These are phyloP conservation scores for Tagetes patula DNA, from an alignment of 129 eudicot species.

Conservation along the genomic window DNA sequence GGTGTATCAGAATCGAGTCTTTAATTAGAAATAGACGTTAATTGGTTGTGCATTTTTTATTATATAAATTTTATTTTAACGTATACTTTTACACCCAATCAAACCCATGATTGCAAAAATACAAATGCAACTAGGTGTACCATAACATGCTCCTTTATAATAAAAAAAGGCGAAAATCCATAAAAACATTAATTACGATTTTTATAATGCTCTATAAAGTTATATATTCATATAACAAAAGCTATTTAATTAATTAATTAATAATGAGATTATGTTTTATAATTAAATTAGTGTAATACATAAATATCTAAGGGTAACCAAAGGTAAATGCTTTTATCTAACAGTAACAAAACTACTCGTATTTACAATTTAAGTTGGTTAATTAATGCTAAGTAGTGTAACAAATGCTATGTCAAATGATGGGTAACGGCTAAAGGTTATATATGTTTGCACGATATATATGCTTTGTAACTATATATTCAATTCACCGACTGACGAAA, in stretches of 20 bases:
- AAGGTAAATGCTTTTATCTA: too few species aligned
- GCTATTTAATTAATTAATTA: background rate
- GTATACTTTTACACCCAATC: conserved; percentile 18
- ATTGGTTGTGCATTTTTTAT: conserved; percentile 25
- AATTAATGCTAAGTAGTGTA: background rate
- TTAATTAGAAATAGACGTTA: conserved; percentile 22
- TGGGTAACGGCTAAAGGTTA: too few species aligned
- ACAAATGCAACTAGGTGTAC: conserved; percentile 38
- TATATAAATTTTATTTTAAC: conserved; percentile 5
- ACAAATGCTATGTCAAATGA: too few species aligned
- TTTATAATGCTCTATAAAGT: background rate
- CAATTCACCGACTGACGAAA: too few species aligned
- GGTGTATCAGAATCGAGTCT: conserved; percentile 15
- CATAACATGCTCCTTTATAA: conserved; percentile 38
- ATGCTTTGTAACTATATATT: too few species aligned
- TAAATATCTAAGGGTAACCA: too few species aligned
- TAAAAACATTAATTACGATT: background rate
- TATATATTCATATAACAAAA: background rate
- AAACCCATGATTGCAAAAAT: conserved; percentile 38
- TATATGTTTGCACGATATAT: too few species aligned
- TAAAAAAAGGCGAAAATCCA: conserved; percentile 7
- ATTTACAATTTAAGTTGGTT: background rate
- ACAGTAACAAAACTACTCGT: background rate
- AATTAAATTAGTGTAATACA: too few species aligned
- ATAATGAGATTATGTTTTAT: too few species aligned